Percentiles rank a stretch among this genome's conserved stretches.
phyloP scores from a whole-genome alignment of 2,329 filamentous ascomycete genomes.

The Sordariomycetes sp. region DNA sequence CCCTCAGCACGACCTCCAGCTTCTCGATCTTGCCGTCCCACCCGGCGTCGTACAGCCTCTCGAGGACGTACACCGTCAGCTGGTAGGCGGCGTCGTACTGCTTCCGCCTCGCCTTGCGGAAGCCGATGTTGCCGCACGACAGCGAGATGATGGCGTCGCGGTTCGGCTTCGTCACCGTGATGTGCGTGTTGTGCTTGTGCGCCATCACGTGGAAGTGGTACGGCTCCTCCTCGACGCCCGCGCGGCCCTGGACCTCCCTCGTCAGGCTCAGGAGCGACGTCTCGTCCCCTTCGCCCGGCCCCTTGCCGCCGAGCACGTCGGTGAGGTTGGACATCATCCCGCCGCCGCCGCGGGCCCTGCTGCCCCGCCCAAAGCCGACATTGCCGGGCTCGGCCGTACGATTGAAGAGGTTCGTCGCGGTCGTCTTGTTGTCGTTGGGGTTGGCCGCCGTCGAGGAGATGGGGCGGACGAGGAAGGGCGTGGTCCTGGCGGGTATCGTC shows the following conservation, averaged over 20 bases:
- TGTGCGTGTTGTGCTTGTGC: slow-evolving; percentile 89
- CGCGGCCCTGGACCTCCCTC: background rate
- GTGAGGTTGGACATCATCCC: slow-evolving; percentile 10
- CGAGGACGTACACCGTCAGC: slow-evolving; percentile 71
- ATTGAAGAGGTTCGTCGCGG: slow-evolving; percentile 2
- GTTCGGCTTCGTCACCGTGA: slow-evolving; percentile 79
- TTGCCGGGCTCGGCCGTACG: background rate
- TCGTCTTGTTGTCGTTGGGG: background rate
- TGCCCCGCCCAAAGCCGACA: background rate
- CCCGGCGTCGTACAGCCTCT: slow-evolving; percentile 72
- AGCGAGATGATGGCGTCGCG: slow-evolving; percentile 69
- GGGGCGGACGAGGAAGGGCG: slow-evolving; percentile 9
- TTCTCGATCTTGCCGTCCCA: slow-evolving; percentile 64
- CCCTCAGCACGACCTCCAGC: slow-evolving; percentile 72
- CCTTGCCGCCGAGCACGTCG: slow-evolving; percentile 7
- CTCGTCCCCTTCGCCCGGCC: slow-evolving; percentile 3
- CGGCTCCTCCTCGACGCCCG: slow-evolving; percentile 40
- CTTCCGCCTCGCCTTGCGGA: slow-evolving; percentile 68
- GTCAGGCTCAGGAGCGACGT: slow-evolving; percentile 1
- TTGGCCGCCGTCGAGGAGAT: slow-evolving; percentile 10
- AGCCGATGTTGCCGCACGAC: slow-evolving; percentile 83
- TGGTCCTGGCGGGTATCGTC: background rate
- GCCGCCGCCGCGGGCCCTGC: background rate
- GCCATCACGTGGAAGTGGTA: slow-evolving; percentile 82
- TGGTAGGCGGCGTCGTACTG: slow-evolving; percentile 91